A percentile compares a stretch with the other conserved stretches of the same genome.
phyloP scores from a whole-genome alignment of 2,329 filamentous ascomycete species.

The Epichloe hybrida region DNA sequence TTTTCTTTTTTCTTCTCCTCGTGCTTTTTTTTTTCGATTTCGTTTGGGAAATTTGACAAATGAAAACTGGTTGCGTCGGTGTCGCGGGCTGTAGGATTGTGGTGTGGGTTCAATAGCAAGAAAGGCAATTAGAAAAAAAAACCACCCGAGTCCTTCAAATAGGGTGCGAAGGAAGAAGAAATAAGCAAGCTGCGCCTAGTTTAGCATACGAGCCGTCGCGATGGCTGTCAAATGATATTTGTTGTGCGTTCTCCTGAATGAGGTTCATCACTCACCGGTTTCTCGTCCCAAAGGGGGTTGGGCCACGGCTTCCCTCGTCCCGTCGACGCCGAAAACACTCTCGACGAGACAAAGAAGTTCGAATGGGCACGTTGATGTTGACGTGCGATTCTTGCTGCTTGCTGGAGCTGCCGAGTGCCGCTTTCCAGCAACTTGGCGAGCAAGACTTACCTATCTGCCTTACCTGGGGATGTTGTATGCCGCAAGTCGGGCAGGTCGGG shows the following conservation, averaged over 20 bases:
- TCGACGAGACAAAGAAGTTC: background rate
- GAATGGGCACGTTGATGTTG: background rate
- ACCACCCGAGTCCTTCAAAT: background rate
- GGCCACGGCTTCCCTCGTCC: background rate
- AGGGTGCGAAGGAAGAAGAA: background rate
- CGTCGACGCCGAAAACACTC: background rate
- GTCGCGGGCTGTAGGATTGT: background rate
- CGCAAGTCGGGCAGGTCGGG: background rate
- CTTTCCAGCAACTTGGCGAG: conserved; percentile 5
- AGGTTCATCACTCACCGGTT: conserved; percentile 2
- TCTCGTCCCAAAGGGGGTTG: background rate
- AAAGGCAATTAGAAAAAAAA: background rate
- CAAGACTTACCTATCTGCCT: conserved; percentile 9
- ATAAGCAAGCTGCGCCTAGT: background rate
- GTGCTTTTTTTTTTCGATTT: background rate
- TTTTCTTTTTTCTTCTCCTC: background rate
- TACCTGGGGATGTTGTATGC: conserved; percentile 6
- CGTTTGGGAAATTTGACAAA: background rate
- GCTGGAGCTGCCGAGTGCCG: conserved; percentile 2
- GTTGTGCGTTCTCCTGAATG: background rate
- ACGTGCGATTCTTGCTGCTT: background rate
- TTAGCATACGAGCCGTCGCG: background rate
- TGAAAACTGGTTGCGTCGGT: conserved; percentile 1
- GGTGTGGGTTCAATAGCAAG: background rate
- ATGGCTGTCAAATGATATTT: background rate